Base-by-base conservation (phyloP, 805 yeast genomes). In the Dipodascus geniculatus region DNA sequence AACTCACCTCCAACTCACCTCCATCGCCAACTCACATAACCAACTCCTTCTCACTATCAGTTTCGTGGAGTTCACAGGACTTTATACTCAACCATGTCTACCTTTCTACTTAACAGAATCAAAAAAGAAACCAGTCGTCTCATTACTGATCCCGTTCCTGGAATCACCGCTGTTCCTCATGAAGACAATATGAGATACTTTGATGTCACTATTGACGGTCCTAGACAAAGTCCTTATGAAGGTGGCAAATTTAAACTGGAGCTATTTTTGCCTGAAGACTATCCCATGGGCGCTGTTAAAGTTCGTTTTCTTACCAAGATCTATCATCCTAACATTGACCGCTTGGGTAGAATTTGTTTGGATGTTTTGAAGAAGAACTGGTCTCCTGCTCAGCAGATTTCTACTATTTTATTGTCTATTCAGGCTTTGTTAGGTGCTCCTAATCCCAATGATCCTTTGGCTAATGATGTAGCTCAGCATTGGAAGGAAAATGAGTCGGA, bases 261-360 rank as follows among this genome's bases (percentile, higher is more conserved):
- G 68, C 73, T 93, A 58, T 93, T 78, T 65, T 70, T 93, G 58
- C 98, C 99, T 1, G 97, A 93, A 65, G 99, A 93, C 65, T 93
- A 93, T 68, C 99, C 99, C 11, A 67, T 91, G 97, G 88, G 87
- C 63, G 96, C 99, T 0, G 99, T 99, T 51, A 90, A 89, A 66
- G 95, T 93, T 53, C 78, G 99, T 55, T 93, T 93, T 63, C 71
- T 93, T 58, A 93, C 99, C 28, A 87, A 83, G 68, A 90, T 93
- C 23, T 93, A 93, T 68, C 99, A 93, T 65, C 99, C 96, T 48
- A 93, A 93, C 68, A 93, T 93, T 61, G 99, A 93, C 66, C 80
- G 93, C 66, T 74, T 93, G 58, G 99, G 99, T 6, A 77, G 99
- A 59, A 91, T 93, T 62, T 93, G 99, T 71, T 77, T 93, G 51